phyloP scores from a whole-genome alignment of 2,329 filamentous ascomycete genomes.

The Berkeleyomyces basicola region DNA sequence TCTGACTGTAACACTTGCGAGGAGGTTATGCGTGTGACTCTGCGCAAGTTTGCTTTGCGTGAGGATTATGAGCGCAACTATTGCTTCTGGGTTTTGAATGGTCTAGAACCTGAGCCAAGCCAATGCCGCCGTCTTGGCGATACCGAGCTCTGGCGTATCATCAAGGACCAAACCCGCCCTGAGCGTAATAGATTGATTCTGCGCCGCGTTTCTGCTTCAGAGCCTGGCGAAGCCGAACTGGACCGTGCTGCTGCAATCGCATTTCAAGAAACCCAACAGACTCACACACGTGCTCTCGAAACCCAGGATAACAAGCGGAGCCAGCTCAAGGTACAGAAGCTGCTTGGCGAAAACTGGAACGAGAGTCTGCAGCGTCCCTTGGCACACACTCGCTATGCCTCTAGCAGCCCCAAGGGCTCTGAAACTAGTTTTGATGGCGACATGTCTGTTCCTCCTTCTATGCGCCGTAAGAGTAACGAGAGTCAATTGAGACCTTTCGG shows the following conservation, averaged over 20 bases:
- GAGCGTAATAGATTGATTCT: slow-evolving; percentile 86
- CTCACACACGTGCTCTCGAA: slow-evolving; percentile 46
- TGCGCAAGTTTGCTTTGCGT: slow-evolving; percentile 74
- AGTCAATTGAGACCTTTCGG: slow-evolving; percentile 62
- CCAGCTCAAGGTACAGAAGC: slow-evolving; percentile 73
- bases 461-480: slow-evolving; percentile 25
- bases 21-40: slow-evolving; percentile 76
- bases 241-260: slow-evolving; percentile 79
- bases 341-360: slow-evolving; percentile 76
- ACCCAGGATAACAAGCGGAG: slow-evolving; percentile 52
- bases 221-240: slow-evolving; percentile 75
- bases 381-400: slow-evolving; percentile 51
- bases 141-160: slow-evolving; percentile 76
- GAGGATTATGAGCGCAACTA: slow-evolving; percentile 90
- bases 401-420: slow-evolving; percentile 36
- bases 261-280: slow-evolving; percentile 66
- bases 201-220: slow-evolving; percentile 78
- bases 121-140: slow-evolving; percentile 74
- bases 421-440: slow-evolving; percentile 23
- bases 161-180: slow-evolving; percentile 67
- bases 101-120: slow-evolving; percentile 63
- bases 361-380: slow-evolving; percentile 67
- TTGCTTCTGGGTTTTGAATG: slow-evolving; percentile 87
- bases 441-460: slow-evolving; percentile 28
- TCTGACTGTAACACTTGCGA: slow-evolving; percentile 81